Evolutionary conservation across 2,329 filamentous ascomycete genomes (phyloP).

Genomic region (Aspergillus candidus): DNA sequence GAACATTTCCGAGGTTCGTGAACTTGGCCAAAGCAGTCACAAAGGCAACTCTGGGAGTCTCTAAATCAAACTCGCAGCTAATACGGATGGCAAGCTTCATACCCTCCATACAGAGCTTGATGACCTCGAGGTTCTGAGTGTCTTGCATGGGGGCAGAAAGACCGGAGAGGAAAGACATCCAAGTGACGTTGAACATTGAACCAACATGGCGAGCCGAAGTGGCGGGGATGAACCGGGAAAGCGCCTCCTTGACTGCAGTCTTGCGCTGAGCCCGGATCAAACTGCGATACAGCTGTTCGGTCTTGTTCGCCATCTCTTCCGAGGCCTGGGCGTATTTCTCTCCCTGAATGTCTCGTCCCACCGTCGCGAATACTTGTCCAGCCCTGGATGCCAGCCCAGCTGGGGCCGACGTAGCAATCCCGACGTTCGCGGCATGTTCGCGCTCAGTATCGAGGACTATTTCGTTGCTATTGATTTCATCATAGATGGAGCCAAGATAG

Average conservation of each 20-base stretch:
- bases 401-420: slow-evolving; percentile 53
- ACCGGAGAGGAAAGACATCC: slow-evolving; percentile 98
- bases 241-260: slow-evolving; percentile 64
- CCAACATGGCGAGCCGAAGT: slow-evolving; percentile 92
- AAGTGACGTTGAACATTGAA: slow-evolving; percentile 97
- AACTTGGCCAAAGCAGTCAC: slow-evolving; percentile 88
- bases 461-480: slow-evolving; percentile 85
- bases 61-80: slow-evolving; percentile 85
- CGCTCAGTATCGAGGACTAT: slow-evolving; percentile 92
- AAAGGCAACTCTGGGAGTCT: slow-evolving; percentile 91
- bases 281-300: slow-evolving; percentile 84
- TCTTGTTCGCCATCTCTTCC: slow-evolving; percentile 80
- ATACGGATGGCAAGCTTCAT: slow-evolving; percentile 92
- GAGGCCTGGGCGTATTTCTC: slow-evolving; percentile 94
- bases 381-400: slow-evolving; percentile 73
- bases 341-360: slow-evolving; percentile 82
- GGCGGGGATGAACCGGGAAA: slow-evolving; percentile 76
- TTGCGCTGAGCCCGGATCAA: slow-evolving; percentile 83
- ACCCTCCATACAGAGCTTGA: slow-evolving; percentile 87
- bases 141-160: slow-evolving; percentile 91
- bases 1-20: slow-evolving; percentile 91
- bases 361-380: slow-evolving; percentile 83
- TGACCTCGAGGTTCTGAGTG: slow-evolving; percentile 84
- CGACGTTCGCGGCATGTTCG: slow-evolving; percentile 77
- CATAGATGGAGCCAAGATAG: slow-evolving; percentile 81